Evolutionary conservation across 139 green algal genomes (phyloP).

Genomic region (Tetratostichococcus sp.): DNA sequence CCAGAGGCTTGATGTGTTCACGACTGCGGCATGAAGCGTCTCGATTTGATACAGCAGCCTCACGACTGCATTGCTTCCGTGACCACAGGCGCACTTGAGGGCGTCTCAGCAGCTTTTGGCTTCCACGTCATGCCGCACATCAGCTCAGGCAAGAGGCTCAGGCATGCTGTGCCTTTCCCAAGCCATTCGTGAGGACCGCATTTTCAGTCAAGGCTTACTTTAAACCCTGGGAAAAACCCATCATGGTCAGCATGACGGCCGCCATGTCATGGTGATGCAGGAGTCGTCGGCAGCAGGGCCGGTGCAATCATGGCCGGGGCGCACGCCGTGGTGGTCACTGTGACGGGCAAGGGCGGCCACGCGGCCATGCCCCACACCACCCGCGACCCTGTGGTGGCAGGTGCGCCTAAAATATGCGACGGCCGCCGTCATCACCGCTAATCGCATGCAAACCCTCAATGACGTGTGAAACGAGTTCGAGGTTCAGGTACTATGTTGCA

Average conservation of each 20-base stretch:
- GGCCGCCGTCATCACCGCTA: too few species aligned
- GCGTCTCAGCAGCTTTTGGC: constrained; percentile 58
- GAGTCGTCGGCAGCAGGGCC: constrained; percentile 37
- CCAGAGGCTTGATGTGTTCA: too few species aligned
- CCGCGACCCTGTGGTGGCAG: constrained; percentile 74
- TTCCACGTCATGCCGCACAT: constrained; percentile 80
- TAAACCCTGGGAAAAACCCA: too few species aligned
- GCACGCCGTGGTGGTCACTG: constrained; percentile 54
- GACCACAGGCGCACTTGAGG: constrained; percentile 33
- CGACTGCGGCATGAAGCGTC: not conserved
- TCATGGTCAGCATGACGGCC: too few species aligned
- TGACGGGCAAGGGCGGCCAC: constrained; percentile 69
- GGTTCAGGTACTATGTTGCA: too few species aligned
- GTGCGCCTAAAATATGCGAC: constrained; percentile 19
- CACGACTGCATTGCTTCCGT: too few species aligned
- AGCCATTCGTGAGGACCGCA: too few species aligned
- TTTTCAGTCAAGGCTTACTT: too few species aligned
- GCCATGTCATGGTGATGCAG: not conserved
- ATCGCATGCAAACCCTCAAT: too few species aligned
- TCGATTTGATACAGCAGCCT: not conserved
- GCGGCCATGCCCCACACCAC: constrained; percentile 81
- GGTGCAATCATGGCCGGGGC: constrained; percentile 81
- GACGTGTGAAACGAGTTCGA: too few species aligned
- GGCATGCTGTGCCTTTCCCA: too few species aligned
- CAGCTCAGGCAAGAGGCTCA: constrained; percentile 35